A percentile compares a stretch with the other conserved stretches of the same genome.
These are phyloP conservation scores for Chenopodium suecicum DNA, from an alignment of 148 eudicot genomes.

Conservation along the genomic window DNA sequence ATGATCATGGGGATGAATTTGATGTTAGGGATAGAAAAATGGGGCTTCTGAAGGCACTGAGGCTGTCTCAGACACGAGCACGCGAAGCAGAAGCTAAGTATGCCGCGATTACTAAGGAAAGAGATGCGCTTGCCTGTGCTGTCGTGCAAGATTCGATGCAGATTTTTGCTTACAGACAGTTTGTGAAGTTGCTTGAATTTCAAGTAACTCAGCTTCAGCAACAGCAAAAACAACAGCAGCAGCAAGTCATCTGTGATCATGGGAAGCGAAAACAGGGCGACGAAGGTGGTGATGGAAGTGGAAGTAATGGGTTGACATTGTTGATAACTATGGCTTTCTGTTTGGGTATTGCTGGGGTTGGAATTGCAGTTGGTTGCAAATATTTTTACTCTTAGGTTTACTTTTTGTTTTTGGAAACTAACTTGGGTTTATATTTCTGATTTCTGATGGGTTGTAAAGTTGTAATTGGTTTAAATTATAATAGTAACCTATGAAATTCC, in stretches of 20 bases:
- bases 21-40: constrained; percentile 25
- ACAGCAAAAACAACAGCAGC: constrained; percentile 5
- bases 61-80: constrained; percentile 64
- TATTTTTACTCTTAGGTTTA: constrained; percentile 22
- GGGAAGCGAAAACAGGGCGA: background rate
- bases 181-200: constrained; percentile 48
- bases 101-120: constrained; percentile 34
- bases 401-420: background rate
- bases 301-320: constrained; percentile 31
- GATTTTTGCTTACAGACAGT: constrained; percentile 40
- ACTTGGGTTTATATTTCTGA: background rate
- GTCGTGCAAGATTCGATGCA: constrained; percentile 39
- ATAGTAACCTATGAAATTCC: background rate
- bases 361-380: constrained; percentile 46
- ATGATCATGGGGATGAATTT: constrained; percentile 3
- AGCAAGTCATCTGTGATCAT: constrained; percentile 1
- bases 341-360: constrained; percentile 52
- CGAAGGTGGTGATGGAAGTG: constrained; percentile 16
- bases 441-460: background rate
- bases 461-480: background rate
- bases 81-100: constrained; percentile 58
- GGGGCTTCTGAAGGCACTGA: constrained; percentile 53
- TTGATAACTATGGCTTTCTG: constrained; percentile 46
- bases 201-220: constrained; percentile 29
- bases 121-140: constrained; percentile 31